A percentile compares a stretch with the other conserved stretches of the same genome.
phyloP scores from a whole-genome alignment of 306 rosid species.

The Quercus glauca region DNA sequence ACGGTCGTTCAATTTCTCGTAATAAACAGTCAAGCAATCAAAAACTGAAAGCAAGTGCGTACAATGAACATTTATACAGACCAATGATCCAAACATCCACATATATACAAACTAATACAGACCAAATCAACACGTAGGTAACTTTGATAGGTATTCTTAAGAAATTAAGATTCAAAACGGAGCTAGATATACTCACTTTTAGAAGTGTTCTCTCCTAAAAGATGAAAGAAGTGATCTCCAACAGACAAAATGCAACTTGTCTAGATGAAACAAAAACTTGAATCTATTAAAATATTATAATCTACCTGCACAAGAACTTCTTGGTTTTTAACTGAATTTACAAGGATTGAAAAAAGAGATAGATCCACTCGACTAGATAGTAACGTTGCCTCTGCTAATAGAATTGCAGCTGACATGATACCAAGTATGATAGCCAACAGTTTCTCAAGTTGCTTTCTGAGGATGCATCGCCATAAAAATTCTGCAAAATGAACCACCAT shows the following conservation, averaged over 20 bases:
- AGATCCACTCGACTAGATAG: conserved; percentile 70
- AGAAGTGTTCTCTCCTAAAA: conserved; percentile 7
- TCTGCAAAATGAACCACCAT: conserved; percentile 53
- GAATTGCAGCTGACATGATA: conserved; percentile 86
- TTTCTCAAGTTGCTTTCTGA: conserved; percentile 75
- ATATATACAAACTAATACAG: background rate
- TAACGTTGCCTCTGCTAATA: conserved; percentile 92
- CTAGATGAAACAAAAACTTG: background rate
- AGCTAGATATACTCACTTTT: background rate
- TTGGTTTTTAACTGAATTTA: conserved; percentile 67
- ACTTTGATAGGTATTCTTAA: background rate
- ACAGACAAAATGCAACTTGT: conserved; percentile 1
- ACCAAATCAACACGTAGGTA: background rate
- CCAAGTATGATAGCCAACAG: conserved; percentile 78
- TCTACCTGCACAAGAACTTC: conserved; percentile 95
- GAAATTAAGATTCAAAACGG: background rate
- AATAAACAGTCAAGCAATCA: background rate
- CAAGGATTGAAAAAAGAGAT: conserved; percentile 89
- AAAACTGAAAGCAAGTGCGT: background rate
- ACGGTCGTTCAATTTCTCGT: background rate
- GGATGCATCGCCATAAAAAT: conserved; percentile 87
- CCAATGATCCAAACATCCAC: background rate
- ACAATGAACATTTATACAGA: background rate
- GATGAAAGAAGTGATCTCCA: background rate
- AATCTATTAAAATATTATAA: conserved; percentile 10